Evolutionary conservation across 257 asterid genomes (phyloP).

Genomic region (Dorcoceras hygrometricum): DNA sequence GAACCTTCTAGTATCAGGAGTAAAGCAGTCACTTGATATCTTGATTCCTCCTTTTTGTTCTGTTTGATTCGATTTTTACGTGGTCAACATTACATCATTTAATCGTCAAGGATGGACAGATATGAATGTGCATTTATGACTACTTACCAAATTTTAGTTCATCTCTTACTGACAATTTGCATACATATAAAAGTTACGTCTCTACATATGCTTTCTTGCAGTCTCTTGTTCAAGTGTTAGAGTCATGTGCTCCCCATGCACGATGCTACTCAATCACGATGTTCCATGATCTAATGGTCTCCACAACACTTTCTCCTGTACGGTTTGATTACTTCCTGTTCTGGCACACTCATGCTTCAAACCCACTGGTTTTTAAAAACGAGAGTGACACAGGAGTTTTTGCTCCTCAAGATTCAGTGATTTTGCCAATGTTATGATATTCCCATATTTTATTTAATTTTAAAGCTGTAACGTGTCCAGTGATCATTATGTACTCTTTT

Average conservation of each 20-base stretch:
- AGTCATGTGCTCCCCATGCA: slow-evolving; percentile 65
- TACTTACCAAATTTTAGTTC: not conserved
- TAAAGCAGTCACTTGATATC: slow-evolving; percentile 4
- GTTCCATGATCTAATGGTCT: slow-evolving; percentile 95
- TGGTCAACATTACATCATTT: slow-evolving; percentile 13
- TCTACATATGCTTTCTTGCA: slow-evolving; percentile 43
- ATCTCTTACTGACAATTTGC: not conserved
- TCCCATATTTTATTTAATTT: slow-evolving; percentile 3
- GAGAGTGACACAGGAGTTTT: not conserved
- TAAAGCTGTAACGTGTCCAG: not conserved
- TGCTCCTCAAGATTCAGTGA: slow-evolving; percentile 15
- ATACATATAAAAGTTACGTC: slow-evolving; percentile 14
- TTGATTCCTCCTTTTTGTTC: not conserved
- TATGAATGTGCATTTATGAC: slow-evolving; percentile 1
- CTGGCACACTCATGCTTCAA: slow-evolving; percentile 8
- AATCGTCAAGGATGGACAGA: slow-evolving; percentile 7
- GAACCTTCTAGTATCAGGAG: not conserved
- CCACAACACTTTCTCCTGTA: slow-evolving; percentile 91
- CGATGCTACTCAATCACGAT: slow-evolving; percentile 70
- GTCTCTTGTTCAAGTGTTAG: slow-evolving; percentile 80
- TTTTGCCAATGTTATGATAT: slow-evolving; percentile 2
- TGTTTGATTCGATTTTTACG: slow-evolving; percentile 5
- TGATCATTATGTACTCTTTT: slow-evolving; percentile 9
- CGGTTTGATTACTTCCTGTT: slow-evolving; percentile 36
- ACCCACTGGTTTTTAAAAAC: slow-evolving; percentile 15